Conservation (phyloP, 2,329 filamentous ascomycete genomes). For the Gremmenia infestans region DNA sequence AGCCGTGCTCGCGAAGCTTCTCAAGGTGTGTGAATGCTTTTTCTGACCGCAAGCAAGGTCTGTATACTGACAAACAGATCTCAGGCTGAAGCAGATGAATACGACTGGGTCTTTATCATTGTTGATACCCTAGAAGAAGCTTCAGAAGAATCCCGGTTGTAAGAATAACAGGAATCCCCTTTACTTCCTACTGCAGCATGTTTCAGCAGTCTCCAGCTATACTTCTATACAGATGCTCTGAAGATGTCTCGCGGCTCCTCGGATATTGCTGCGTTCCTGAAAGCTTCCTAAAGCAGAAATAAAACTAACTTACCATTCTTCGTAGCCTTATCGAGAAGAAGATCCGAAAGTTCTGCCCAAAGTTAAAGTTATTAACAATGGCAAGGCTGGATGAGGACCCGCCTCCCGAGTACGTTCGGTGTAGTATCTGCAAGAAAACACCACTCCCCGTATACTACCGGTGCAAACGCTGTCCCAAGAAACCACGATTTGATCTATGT, state of each 20-base stretch:
- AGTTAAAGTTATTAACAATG: constrained; percentile 13
- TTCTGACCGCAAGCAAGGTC: too few species aligned
- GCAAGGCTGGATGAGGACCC: constrained; percentile 6
- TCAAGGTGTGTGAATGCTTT: neutral
- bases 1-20: neutral
- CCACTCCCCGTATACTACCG: constrained; percentile 3
- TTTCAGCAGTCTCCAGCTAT: too few species aligned
- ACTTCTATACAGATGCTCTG: too few species aligned
- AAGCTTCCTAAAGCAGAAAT: too few species aligned
- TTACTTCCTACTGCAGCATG: too few species aligned
- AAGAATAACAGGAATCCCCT: too few species aligned
- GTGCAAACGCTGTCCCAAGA: constrained; percentile 8
- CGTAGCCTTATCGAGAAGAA: constrained; percentile 6
- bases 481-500: constrained; percentile 11
- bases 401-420: neutral
- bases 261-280: too few species aligned
- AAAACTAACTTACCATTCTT: too few species aligned
- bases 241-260: too few species aligned
- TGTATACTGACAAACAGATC: neutral
- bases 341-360: neutral
- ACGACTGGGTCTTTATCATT: constrained; percentile 15
- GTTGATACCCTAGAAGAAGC: constrained; percentile 18
- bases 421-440: constrained; percentile 3
- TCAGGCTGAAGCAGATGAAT: constrained; percentile 12
- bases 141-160: constrained; percentile 2